Percentiles rank a stretch among this genome's conserved stretches.
Evolutionary conservation across 2,329 filamentous ascomycete species (phyloP).

Genomic region (Nannizziopsis arthrosporioides): DNA sequence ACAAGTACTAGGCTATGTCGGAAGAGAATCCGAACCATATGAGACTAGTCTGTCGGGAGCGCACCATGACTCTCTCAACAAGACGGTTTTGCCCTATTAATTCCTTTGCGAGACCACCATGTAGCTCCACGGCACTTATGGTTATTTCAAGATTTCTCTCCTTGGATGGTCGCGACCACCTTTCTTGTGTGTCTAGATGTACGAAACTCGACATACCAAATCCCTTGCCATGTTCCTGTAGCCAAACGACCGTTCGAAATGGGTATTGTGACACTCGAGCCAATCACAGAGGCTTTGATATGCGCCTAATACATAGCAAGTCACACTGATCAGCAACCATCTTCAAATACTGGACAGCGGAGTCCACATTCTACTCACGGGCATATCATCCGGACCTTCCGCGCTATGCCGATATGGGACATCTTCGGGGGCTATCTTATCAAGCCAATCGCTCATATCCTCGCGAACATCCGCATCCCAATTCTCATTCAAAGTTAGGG

Average conservation of each 20-base stretch:
- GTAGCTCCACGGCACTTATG: neutral
- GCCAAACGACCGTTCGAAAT: slow-evolving; percentile 74
- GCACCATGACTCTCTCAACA: neutral
- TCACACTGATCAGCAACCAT: neutral
- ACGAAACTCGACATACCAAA: slow-evolving; percentile 91
- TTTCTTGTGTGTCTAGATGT: slow-evolving; percentile 62
- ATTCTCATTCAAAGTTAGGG: slow-evolving; percentile 87
- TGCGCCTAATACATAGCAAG: slow-evolving; percentile 50
- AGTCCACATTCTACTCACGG: slow-evolving; percentile 40
- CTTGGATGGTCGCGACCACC: slow-evolving; percentile 88
- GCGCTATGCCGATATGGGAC: slow-evolving; percentile 73
- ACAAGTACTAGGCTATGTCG: slow-evolving; percentile 1
- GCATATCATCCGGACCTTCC: slow-evolving; percentile 90
- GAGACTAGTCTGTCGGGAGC: no score
- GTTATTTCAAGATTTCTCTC: slow-evolving; percentile 47
- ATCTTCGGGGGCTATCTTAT: slow-evolving; percentile 78
- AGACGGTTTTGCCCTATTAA: neutral
- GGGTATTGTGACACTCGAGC: slow-evolving; percentile 79
- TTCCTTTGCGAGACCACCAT: no score
- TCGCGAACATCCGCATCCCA: slow-evolving; percentile 70
- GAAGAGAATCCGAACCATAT: neutral
- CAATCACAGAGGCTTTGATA: slow-evolving; percentile 81
- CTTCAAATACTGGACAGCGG: no score
- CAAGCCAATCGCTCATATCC: slow-evolving; percentile 89
- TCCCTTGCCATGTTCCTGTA: slow-evolving; percentile 54